These are phyloP conservation scores for Solanum clarkiae DNA, from an alignment of 257 asterid genomes.

Conservation along the genomic window DNA sequence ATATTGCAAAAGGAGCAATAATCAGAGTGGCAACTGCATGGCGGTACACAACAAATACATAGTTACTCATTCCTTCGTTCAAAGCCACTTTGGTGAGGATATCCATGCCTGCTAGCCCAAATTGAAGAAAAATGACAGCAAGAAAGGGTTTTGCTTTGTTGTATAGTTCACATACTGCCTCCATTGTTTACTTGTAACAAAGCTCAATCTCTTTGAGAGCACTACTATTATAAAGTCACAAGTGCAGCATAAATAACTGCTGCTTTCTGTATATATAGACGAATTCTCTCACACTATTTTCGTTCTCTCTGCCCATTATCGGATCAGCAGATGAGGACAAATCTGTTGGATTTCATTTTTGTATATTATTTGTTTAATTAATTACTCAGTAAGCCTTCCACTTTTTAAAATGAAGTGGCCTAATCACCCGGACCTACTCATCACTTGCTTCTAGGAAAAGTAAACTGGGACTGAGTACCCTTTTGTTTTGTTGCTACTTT, in stretches of 20 bases:
- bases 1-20: constrained; percentile 75
- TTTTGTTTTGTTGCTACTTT: not conserved
- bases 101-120: constrained; percentile 91
- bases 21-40: constrained; percentile 69
- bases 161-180: constrained; percentile 6
- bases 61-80: constrained; percentile 92
- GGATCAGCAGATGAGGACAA: not conserved
- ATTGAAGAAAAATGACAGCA: constrained; percentile 68
- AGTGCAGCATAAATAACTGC: not conserved
- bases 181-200: not conserved
- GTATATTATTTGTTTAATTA: not conserved
- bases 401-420: not conserved
- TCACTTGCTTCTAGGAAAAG: constrained; percentile 1
- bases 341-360: not conserved
- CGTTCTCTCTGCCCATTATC: not conserved
- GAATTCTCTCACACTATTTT: not conserved
- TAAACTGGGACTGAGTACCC: not conserved
- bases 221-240: not conserved
- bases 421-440: not conserved
- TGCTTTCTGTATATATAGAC: constrained; percentile 1
- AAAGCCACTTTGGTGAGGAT: constrained; percentile 73
- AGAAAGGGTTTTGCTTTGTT: constrained; percentile 53
- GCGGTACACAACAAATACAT: constrained; percentile 79
- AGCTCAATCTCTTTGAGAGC: not conserved
- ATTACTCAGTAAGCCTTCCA: not conserved